Evolutionary conservation across 805 yeast species (phyloP), one percentile per base, ranked within the genome.

Genomic region (Hanseniaspora hatyaiensis): DNA sequence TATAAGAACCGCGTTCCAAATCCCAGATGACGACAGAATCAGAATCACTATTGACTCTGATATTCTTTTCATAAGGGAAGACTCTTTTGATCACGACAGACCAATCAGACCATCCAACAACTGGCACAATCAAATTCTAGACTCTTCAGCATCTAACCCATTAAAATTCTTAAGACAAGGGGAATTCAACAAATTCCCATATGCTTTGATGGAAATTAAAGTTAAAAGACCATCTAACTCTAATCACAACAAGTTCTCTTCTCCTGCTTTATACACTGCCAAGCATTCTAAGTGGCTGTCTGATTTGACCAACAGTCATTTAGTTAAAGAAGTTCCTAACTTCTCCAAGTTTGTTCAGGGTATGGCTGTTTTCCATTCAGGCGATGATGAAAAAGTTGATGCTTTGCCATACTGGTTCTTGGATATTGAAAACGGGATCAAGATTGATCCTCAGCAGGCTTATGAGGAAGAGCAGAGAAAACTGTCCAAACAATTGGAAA

Each of bases 121-220:
- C 56, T 89, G 98, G 98, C 97, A 88, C 65, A 76, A 97, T 64
- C 69, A 78, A 39, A 97, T 92, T 62, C 77, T 89, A 49, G 98
- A 89, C 65, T 77, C 88, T 26, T 70, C 78, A 46, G 72, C 82
- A 31, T 72, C 74, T 11, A 74, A 81, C 53, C 88, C 92, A 42
- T 72, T 76, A 55, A 74, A 79, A 30, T 70, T 80, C 48, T 71
- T 89, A 59, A 75, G 96, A 65, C 80, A 81, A 58, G 95, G 95
- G 37, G 97, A 89, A 65, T 83, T 64, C 57, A 64, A 80, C 32
- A 79, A 82, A 59, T 87, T 87, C 66, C 96, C 96, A 13, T 80
- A 77, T 59, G 73, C 87, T 15, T 88, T 87, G 6, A 77, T 89
- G 82, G 97, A 89, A 63, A 80, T 92, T 54, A 82, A 85, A 54